Conservation (phyloP, 495 filamentous ascomycete species). For the Aspergillus diversus region DNA sequence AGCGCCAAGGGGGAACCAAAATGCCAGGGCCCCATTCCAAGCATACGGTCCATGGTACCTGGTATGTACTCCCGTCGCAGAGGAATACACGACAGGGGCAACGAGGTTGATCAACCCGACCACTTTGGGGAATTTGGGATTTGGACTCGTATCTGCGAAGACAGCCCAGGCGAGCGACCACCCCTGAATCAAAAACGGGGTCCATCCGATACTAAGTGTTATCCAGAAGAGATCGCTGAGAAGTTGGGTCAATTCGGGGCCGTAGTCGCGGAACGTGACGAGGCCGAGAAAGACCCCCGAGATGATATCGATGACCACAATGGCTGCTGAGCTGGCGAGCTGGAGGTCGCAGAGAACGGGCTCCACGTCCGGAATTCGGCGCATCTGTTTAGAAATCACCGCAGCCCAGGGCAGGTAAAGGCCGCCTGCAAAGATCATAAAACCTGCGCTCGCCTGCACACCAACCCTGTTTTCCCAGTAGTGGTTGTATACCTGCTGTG, state of each 20-base stretch:
- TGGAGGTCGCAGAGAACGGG: neutral
- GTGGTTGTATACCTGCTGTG: neutral
- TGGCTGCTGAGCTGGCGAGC: neutral
- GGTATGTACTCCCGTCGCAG: neutral
- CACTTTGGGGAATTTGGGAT: neutral
- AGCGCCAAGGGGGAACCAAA: neutral
- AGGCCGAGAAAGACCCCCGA: neutral
- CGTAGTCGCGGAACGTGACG: neutral
- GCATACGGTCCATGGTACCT: neutral
- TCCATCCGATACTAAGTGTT: neutral
- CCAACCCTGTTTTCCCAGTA: neutral
- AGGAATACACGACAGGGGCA: neutral
- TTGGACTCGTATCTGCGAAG: neutral
- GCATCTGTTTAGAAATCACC: neutral
- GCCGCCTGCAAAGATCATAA: neutral
- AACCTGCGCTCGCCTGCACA: neutral
- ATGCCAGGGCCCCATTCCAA: neutral
- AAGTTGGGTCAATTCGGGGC: neutral
- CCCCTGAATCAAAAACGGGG: neutral
- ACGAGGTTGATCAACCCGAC: neutral
- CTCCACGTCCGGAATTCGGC: neutral
- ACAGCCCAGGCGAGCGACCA: neutral
- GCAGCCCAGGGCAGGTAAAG: neutral
- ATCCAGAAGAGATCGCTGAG: neutral
- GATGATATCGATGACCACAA: neutral